Evolutionary conservation across 805 yeast genomes (phyloP), one percentile per base, ranked within the genome.

Genomic region (Kodamaea neixiangensis): DNA sequence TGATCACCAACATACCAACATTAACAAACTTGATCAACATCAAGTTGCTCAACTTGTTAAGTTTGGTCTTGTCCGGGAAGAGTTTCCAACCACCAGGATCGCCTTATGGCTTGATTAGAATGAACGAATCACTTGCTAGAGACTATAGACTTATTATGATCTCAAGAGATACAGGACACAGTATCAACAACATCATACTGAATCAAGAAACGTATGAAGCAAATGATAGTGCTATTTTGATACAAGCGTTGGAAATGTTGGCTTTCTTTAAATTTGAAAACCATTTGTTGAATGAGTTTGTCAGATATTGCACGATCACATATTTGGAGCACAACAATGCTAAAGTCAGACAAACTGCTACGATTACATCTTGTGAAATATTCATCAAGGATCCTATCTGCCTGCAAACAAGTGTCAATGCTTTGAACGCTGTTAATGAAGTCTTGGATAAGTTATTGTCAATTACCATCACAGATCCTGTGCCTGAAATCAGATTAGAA

Each of bases 391-490:
- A 91, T 59, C 86, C 94, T 1, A 87, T 92, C n/a, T 85, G 94
- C 56, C 80, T 80, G 54, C 96, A 90, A 64, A 83, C 89, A 1
- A 87, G 96, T 58, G 82, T 86, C 1, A 81, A 88, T 65, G 87
- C 97, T 0, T 73, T 93, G 48, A 80, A 80, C 52, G 89, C 96
- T 0, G 96, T 92, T 1, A 83, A 89, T 49, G 91, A 89, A 52
- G 96, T 94, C 1, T 73, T 96, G 41, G 89, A 86, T 51, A 88
- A 87, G 63, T 72, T 94, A 15, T 69, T 94, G 34, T 82, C 96
- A 0, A 78, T 90, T 7, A 90, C 96, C 2, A 87, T 93, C 11
- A 87, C 97, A 0, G 99, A 94, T 58, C 89, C 96, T 0, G 81
- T 81, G 3, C 81, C 93, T 1, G 97, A 92, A 52, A 89, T 93